A percentile compares a stretch with the other conserved stretches of the same genome.
Evolutionary conservation across 2,329 filamentous ascomycete species (phyloP).

Genomic region (Boeremia exigua): DNA sequence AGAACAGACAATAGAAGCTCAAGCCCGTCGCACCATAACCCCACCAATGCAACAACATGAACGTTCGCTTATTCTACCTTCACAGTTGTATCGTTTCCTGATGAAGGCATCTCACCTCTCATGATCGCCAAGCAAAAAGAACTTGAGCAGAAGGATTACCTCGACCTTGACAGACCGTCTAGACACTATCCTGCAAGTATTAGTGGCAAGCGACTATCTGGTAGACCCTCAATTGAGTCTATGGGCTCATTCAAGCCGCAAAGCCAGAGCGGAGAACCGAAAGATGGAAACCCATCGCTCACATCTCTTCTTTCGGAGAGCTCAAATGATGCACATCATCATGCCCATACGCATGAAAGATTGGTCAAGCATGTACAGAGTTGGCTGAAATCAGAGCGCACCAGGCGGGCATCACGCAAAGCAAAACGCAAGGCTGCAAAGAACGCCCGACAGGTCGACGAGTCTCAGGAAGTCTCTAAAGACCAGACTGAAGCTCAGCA

Average conservation of each 20-base stretch:
- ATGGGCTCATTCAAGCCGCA: slow-evolving; percentile 30
- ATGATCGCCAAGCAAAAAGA: slow-evolving; percentile 55
- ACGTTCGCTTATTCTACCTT: slow-evolving; percentile 29
- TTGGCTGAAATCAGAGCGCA: slow-evolving; percentile 83
- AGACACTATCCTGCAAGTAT: slow-evolving; percentile 49
- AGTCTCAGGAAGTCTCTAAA: background rate
- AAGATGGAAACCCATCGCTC: slow-evolving; percentile 39
- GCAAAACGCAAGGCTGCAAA: slow-evolving; percentile 59
- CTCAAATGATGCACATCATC: slow-evolving; percentile 28
- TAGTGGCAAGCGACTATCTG: slow-evolving; percentile 51
- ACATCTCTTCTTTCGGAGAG: slow-evolving; percentile 40
- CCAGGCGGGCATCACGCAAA: slow-evolving; percentile 66
- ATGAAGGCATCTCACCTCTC: slow-evolving; percentile 56
- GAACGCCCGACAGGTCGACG: slow-evolving; percentile 27
- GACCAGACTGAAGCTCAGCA: slow-evolving; percentile 1
- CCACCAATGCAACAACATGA: slow-evolving; percentile 5
- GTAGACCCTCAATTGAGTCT: slow-evolving; percentile 48
- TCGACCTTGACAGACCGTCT: slow-evolving; percentile 47
- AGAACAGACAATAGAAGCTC: background rate
- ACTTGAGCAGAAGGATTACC: slow-evolving; percentile 51
- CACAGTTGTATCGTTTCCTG: slow-evolving; percentile 55
- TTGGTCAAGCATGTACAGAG: slow-evolving; percentile 76
- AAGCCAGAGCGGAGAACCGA: slow-evolving; percentile 9
- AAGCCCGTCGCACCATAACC: slow-evolving; percentile 4
- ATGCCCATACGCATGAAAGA: slow-evolving; percentile 39